Evolutionary conservation across 306 rosid genomes (phyloP), one percentile per base, ranked within the genome.

Genomic region (Vicia villosa): DNA sequence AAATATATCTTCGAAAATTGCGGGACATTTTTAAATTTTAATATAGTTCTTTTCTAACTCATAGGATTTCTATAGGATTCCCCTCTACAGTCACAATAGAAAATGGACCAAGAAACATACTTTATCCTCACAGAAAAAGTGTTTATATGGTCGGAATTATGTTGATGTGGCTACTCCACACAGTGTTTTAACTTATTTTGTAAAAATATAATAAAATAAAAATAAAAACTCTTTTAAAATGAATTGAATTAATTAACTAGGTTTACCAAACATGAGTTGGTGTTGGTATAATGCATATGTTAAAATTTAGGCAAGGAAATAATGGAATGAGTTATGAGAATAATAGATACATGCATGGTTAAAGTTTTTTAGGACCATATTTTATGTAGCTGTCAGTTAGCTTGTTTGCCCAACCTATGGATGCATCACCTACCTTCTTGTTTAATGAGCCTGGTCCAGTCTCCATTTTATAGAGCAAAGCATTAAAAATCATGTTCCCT

Each of bases 301-400:
- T 70, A 69, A 47, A 16, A 51, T 16, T 52, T 2, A 24, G 73
- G 74, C 21, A 62, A 66, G 13, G 57, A 54, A 73, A 17, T 51
- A 62, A 42, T 12, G 26, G 45, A 41, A 55, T 0, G 52, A 40
- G 66, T 61, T 36, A 61, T 37, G 16, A 61, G 46, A 54, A 69
- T 68, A 50, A 63, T 56, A 56, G 62, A 56, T 56, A 11, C 2
- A 36, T 11, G 14, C 32, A 37, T n/a, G 65, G 24, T 43, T 66
- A 64, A 63, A 26, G 9, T 10, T 46, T 54, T 76, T 76, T 15
- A 75, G 65, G 63, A 61, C 79, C 72, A 4, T 7, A 42, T 17
- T 40, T 14, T 14, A 3, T 52, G 72, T 59, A 67, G 76, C 69
- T 73, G 58, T 69, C 76, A 68, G 16, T 52, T 81, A 74, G 52